Percentiles rank a stretch among this genome's conserved stretches.
Evolutionary conservation across 139 green algal species (phyloP).

Genomic region (Choricystis sp.): DNA sequence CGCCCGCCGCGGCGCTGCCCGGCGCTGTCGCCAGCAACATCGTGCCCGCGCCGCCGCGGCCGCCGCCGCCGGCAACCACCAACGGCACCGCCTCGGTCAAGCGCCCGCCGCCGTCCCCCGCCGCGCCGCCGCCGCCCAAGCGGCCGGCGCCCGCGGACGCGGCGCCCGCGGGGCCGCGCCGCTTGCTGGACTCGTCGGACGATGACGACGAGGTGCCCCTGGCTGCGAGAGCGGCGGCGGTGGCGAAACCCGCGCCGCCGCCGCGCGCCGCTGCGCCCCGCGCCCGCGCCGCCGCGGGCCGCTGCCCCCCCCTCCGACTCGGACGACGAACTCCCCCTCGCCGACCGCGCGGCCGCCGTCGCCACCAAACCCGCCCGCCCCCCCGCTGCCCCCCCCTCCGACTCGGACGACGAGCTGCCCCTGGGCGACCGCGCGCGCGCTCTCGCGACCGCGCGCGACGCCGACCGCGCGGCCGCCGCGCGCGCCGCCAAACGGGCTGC

Average conservation of each 20-base stretch:
- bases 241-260: background rate
- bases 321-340: slow-evolving; percentile 25
- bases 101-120: too few species aligned
- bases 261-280: background rate
- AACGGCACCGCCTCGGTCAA: background rate
- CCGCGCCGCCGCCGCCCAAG: background rate
- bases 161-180: too few species aligned
- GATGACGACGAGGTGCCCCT: slow-evolving; percentile 24
- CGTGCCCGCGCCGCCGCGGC: background rate
- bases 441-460: background rate
- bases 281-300: background rate
- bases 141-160: background rate
- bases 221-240: background rate
- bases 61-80: background rate
- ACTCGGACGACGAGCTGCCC: slow-evolving; percentile 21
- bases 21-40: background rate
- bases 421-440: slow-evolving; percentile 5
- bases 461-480: background rate
- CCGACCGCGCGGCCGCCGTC: background rate
- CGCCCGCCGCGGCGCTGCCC: too few species aligned
- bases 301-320: background rate
- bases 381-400: background rate
- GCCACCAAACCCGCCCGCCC: too few species aligned
- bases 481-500: background rate
- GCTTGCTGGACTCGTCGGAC: background rate